Evolutionary conservation across 371 early-diverging fungal genomes (phyloP).

Genomic region (Dentiscutata heterogama): DNA sequence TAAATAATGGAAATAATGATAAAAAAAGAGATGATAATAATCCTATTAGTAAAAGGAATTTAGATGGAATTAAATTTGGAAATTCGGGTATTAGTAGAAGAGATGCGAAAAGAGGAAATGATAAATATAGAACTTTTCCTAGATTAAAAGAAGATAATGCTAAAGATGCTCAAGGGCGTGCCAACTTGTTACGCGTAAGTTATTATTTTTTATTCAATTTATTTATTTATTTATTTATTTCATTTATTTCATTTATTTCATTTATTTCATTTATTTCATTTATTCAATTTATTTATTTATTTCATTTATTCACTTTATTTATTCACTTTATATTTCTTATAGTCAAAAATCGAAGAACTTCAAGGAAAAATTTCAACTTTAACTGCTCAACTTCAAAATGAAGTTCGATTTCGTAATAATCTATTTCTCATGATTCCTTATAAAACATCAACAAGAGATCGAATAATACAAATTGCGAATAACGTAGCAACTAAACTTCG

Average conservation of each 20-base stretch:
- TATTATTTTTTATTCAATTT: background rate
- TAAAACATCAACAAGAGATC: slow-evolving; percentile 69
- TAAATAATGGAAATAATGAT: too few species aligned
- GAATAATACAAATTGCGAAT: slow-evolving; percentile 66
- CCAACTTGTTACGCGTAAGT: slow-evolving; percentile 30
- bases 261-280: background rate
- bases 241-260: background rate
- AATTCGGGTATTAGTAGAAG: too few species aligned
- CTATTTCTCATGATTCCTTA: slow-evolving; percentile 76
- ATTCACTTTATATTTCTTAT: too few species aligned
- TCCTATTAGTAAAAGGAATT: background rate
- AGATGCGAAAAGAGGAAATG: too few species aligned
- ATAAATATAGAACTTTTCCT: too few species aligned
- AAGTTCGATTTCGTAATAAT: slow-evolving; percentile 71
- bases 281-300: background rate
- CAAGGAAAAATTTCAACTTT: slow-evolving; percentile 42
- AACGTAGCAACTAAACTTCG: slow-evolving; percentile 64
- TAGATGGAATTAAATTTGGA: too few species aligned
- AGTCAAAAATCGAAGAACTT: slow-evolving; percentile 38
- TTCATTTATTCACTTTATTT: background rate
- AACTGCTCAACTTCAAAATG: slow-evolving; percentile 56
- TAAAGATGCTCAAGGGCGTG: slow-evolving; percentile 29
- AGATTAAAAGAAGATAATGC: background rate
- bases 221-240: background rate
- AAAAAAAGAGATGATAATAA: background rate